Evolutionary conservation across 2,329 filamentous ascomycete genomes (phyloP).

Genomic region (Aureobasidium melanogenum): DNA sequence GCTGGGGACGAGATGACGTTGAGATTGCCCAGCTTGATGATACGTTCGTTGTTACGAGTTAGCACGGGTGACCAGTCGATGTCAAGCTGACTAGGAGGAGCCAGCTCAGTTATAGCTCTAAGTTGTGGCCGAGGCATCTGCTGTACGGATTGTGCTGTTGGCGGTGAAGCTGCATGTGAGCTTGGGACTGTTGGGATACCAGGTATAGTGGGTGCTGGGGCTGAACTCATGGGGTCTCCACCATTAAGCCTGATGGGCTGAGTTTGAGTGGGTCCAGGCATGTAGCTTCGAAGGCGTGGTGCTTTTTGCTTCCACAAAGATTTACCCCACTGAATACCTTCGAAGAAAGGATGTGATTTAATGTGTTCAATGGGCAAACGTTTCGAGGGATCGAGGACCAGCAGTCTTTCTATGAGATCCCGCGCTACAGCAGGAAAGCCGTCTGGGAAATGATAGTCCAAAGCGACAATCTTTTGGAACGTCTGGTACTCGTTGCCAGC

Average conservation of each 20-base stretch:
- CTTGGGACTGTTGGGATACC: neutral
- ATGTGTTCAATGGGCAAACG: slow-evolving; percentile 91
- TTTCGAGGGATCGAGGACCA: slow-evolving; percentile 79
- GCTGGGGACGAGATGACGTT: slow-evolving; percentile 73
- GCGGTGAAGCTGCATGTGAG: slow-evolving; percentile 6
- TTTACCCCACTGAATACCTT: slow-evolving; percentile 75
- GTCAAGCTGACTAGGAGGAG: slow-evolving; percentile 91
- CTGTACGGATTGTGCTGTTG: slow-evolving; percentile 14
- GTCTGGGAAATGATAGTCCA: slow-evolving; percentile 87
- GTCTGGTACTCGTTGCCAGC: slow-evolving; percentile 92
- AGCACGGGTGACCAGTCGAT: slow-evolving; percentile 98
- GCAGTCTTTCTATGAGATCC: slow-evolving; percentile 80
- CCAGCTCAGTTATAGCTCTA: slow-evolving; percentile 85
- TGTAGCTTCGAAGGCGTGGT: slow-evolving; percentile 75
- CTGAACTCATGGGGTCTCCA: slow-evolving; percentile 11
- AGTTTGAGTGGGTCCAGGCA: slow-evolving; percentile 55
- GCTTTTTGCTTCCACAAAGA: slow-evolving; percentile 83
- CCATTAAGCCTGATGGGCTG: slow-evolving; percentile 51
- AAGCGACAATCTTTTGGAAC: slow-evolving; percentile 92
- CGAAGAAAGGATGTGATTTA: slow-evolving; percentile 92
- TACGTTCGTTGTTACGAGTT: slow-evolving; percentile 83
- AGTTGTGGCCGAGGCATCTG: slow-evolving; percentile 50
- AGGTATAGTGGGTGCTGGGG: neutral
- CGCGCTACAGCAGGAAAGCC: slow-evolving; percentile 80
- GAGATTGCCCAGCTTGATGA: slow-evolving; percentile 86